Conservation (phyloP, 208 protist genomes). For the Naegleria lovaniensis region DNA sequence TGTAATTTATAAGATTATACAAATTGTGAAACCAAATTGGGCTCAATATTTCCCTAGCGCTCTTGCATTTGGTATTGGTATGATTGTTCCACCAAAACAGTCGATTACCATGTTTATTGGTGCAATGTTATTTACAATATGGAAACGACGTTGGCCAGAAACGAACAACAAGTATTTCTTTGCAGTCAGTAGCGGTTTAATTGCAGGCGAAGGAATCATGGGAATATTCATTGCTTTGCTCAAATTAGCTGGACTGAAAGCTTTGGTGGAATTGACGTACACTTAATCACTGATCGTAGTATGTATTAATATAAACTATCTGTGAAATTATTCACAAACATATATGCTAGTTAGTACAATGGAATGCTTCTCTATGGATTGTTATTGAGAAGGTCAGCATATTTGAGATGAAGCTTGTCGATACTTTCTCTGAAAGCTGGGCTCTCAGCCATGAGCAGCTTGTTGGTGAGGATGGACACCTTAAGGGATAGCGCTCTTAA, state of each 20-base stretch:
- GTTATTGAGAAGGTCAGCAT: not conserved
- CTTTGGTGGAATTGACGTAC: not conserved
- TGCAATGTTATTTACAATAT: not conserved
- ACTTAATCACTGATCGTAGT: too few species aligned
- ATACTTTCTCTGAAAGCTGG: not conserved
- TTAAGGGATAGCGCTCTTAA: not conserved
- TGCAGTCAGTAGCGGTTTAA: not conserved
- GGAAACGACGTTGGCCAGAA: not conserved
- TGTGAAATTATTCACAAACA: too few species aligned
- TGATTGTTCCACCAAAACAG: constrained; percentile 23
- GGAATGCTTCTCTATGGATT: not conserved
- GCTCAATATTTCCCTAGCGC: not conserved
- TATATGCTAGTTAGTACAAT: not conserved
- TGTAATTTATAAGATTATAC: not conserved
- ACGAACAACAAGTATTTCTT: not conserved
- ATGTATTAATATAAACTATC: too few species aligned
- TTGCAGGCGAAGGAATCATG: constrained; percentile 13
- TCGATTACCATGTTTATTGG: constrained; percentile 16
- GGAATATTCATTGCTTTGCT: not conserved
- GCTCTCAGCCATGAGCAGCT: not conserved
- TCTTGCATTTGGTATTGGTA: constrained; percentile 16
- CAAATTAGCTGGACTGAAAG: not conserved
- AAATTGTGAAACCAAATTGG: not conserved
- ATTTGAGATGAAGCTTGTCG: not conserved
- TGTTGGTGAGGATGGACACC: not conserved